These are phyloP conservation scores for Trichoderma gamsii DNA, from an alignment of 495 filamentous ascomycete genomes.

Conservation along the genomic window DNA sequence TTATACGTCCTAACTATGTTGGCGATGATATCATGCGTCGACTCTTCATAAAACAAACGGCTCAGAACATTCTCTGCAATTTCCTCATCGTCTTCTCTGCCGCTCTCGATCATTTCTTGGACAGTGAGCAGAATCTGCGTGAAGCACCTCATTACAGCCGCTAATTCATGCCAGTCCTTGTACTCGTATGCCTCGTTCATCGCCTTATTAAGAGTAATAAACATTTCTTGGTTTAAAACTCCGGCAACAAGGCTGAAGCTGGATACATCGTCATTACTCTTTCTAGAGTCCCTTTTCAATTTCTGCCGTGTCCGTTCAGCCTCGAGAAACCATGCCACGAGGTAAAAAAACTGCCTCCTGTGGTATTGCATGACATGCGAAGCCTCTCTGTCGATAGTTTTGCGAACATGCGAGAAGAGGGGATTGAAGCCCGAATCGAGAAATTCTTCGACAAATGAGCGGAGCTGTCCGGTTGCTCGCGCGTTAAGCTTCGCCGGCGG, in stretches of 20 bases:
- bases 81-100: slow-evolving; percentile 87
- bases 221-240: slow-evolving; percentile 87
- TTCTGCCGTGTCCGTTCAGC: slow-evolving; percentile 75
- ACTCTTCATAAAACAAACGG: slow-evolving; percentile 96
- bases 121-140: slow-evolving; percentile 83
- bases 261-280: slow-evolving; percentile 49
- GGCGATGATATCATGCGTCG: slow-evolving; percentile 80
- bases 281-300: slow-evolving; percentile 36
- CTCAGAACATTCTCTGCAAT: slow-evolving; percentile 97
- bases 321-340: slow-evolving; percentile 89
- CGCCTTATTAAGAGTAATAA: slow-evolving; percentile 75
- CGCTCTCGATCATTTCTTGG: slow-evolving; percentile 84
- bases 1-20: slow-evolving; percentile 76
- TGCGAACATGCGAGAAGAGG: slow-evolving; percentile 77
- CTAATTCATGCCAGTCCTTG: slow-evolving; percentile 81
- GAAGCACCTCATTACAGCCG: slow-evolving; percentile 86
- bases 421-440: slow-evolving; percentile 95
- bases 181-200: slow-evolving; percentile 74
- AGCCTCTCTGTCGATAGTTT: slow-evolving; percentile 84
- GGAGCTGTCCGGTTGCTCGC: slow-evolving; percentile 63
- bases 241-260: slow-evolving; percentile 81
- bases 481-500: slow-evolving; percentile 60
- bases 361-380: slow-evolving; percentile 73
- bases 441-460: slow-evolving; percentile 85
- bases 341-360: slow-evolving; percentile 80